A percentile compares a stretch with the other conserved stretches of the same genome.
Conservation (phyloP, 345 rosid genomes). For the Brassica juncea region DNA sequence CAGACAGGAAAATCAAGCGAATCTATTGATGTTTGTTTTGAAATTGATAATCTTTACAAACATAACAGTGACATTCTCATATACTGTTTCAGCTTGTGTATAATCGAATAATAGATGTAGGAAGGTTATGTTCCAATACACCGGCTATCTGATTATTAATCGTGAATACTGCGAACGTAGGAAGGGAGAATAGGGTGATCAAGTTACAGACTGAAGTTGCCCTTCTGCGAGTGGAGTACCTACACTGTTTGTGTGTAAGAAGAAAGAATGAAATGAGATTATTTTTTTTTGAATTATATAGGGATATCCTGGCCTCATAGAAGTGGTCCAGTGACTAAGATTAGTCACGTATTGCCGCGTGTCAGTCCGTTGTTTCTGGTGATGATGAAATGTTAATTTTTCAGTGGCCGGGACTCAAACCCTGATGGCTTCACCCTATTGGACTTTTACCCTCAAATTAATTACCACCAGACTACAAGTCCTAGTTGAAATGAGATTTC, state of each 20-base stretch:
- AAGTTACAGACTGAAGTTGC: constrained; percentile 21
- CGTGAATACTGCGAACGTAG: constrained; percentile 15
- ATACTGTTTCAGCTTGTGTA: constrained; percentile 35
- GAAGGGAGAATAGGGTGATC: constrained; percentile 49
- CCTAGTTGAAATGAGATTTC: not conserved
- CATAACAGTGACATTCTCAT: constrained; percentile 23
- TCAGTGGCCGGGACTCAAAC: too few relatives aligned
- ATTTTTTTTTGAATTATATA: too few relatives aligned
- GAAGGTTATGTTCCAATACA: constrained; percentile 72
- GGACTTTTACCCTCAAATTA: too few relatives aligned
- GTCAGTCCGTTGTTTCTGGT: too few relatives aligned
- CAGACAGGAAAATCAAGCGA: constrained; percentile 28
- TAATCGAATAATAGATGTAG: constrained; percentile 44
- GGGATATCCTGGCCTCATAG: too few relatives aligned
- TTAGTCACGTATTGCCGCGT: too few relatives aligned
- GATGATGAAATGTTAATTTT: too few relatives aligned
- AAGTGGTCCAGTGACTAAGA: too few relatives aligned
- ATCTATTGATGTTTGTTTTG: constrained; percentile 8
- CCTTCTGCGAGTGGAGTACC: constrained; percentile 39
- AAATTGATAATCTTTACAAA: constrained; percentile 8
- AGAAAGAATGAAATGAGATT: constrained; percentile 1
- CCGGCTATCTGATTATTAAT: constrained; percentile 50
- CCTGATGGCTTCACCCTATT: too few relatives aligned
- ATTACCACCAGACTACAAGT: too few relatives aligned
- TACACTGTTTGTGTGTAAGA: not conserved